Conservation (phyloP, 768 basidiomycete genomes). For the Mycena filopes region DNA sequence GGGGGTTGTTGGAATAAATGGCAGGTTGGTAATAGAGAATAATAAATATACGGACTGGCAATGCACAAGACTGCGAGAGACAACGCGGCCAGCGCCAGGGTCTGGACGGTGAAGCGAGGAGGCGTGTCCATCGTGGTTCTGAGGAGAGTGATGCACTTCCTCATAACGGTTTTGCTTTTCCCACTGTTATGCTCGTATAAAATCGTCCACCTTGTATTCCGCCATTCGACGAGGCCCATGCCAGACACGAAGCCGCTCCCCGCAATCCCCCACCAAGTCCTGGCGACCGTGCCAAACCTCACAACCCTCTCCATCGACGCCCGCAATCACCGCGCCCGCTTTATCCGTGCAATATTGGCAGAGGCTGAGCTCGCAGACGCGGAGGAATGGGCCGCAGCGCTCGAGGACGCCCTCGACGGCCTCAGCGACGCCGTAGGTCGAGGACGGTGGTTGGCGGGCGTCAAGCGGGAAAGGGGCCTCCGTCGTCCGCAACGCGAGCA, state of each 20-base stretch:
- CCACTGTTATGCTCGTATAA: conserved; percentile 24
- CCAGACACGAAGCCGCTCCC: conserved; percentile 50
- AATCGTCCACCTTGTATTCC: conserved; percentile 4
- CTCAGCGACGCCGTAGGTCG: conserved; percentile 51
- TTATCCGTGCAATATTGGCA: conserved; percentile 53
- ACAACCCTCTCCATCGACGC: conserved; percentile 51
- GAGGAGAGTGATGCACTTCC: too few species aligned
- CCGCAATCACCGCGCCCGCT: conserved; percentile 50
- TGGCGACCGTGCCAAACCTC: conserved; percentile 22
- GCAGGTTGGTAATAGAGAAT: not conserved
- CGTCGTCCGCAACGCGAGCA: conserved; percentile 1
- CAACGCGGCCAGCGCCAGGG: conserved; percentile 55
- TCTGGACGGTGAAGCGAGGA: conserved; percentile 52
- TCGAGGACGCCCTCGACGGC: conserved; percentile 61
- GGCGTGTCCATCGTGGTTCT: conserved; percentile 20
- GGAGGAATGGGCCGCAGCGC: conserved; percentile 56
- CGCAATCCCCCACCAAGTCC: conserved; percentile 8
- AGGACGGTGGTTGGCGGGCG: conserved; percentile 60
- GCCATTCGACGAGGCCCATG: conserved; percentile 34
- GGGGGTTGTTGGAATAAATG: conserved; percentile 13
- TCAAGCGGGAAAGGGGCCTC: conserved; percentile 46
- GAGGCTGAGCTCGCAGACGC: conserved; percentile 48
- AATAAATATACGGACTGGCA: conserved; percentile 50
- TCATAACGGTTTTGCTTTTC: conserved; percentile 12
- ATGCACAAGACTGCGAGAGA: conserved; percentile 54